Evolutionary conservation across 2,329 filamentous ascomycete genomes (phyloP).

Genomic region (Monilinia aucupariae): DNA sequence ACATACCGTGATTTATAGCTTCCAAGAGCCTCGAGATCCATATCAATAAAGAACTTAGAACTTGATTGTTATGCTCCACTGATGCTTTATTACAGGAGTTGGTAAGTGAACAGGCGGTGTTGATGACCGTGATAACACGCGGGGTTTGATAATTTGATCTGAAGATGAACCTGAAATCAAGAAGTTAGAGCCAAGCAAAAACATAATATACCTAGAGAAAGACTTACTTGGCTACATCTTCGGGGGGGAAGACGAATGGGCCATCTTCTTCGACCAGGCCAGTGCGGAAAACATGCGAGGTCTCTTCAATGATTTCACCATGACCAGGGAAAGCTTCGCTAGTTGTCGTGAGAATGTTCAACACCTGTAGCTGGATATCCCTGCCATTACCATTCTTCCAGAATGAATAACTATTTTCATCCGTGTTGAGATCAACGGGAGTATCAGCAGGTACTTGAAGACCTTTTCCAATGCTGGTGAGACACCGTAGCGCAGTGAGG

Average conservation of each 20-base stretch:
- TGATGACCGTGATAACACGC: constrained; percentile 62
- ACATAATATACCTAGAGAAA: background rate
- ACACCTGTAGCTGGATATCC: constrained; percentile 46
- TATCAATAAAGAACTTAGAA: constrained; percentile 49
- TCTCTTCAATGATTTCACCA: constrained; percentile 64
- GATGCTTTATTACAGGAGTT: constrained; percentile 50
- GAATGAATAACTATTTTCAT: constrained; percentile 37
- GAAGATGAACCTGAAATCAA: constrained; percentile 47
- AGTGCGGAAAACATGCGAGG: constrained; percentile 64
- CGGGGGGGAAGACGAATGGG: constrained; percentile 68
- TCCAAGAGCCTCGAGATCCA: constrained; percentile 60
- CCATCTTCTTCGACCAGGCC: constrained; percentile 75
- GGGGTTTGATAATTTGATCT: constrained; percentile 56
- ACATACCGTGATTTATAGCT: constrained; percentile 50
- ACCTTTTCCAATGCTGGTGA: constrained; percentile 65
- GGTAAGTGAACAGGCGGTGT: constrained; percentile 65
- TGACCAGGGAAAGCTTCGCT: constrained; percentile 51
- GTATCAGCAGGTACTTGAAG: constrained; percentile 63
- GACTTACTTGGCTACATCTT: constrained; percentile 50
- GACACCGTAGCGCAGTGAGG: constrained; percentile 54
- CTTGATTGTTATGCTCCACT: constrained; percentile 42
- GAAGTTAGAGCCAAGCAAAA: background rate
- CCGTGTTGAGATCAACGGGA: constrained; percentile 60
- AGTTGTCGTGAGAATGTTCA: constrained; percentile 45
- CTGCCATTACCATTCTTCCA: constrained; percentile 47